Base-by-base conservation (phyloP, 176 grass and related monocot species). In the Carex pumila region DNA sequence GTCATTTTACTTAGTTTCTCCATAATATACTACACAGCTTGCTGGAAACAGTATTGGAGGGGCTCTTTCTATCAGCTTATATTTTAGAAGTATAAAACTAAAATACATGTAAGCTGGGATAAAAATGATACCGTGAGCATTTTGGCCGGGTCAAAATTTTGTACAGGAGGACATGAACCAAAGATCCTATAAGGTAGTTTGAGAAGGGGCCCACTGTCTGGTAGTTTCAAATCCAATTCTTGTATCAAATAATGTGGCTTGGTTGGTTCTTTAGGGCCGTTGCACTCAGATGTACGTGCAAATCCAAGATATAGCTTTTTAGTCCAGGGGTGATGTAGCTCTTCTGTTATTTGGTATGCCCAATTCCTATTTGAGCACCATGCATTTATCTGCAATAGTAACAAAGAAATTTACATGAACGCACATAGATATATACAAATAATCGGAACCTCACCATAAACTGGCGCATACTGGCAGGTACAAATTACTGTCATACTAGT, bases 121-220 rank as follows among this genome's bases (percentile, higher is more conserved):
- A 39, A 79, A 63, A 49, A 12, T 85, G 85, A 85, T 89, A 99
- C 96, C 14, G 96, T 93, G 19, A 99, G 96, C 96, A 99, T 99
- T 92, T 95, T 99, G 80, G 96, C 92, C 85, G 93, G 96, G 86
- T 99, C 96, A 29, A 99, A 99, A 83, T 94, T 99, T 88, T 86
- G 91, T 89, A 99, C 90, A 19, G 97, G 97, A 3, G 91, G 97
- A 88, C 90, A 99, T 71, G 97, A 99, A 69, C 97, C 97, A 85
- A 99, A 99, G 84, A 99, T 99, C 81, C 90, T 90, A 81, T 95
- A 96, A 4, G 97, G 93, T 77, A 99, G 72, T 56, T 99, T 90
- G 49, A 99, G 84, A 72, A 95, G 69, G 1, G 93, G 93, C 39
- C 91, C 87, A 72, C 87, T 64, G 70, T 81, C 87, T 81, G 86